Evolutionary conservation across 2,329 filamentous ascomycete species (phyloP).

Genomic region (Malbranchea cinnamomea): DNA sequence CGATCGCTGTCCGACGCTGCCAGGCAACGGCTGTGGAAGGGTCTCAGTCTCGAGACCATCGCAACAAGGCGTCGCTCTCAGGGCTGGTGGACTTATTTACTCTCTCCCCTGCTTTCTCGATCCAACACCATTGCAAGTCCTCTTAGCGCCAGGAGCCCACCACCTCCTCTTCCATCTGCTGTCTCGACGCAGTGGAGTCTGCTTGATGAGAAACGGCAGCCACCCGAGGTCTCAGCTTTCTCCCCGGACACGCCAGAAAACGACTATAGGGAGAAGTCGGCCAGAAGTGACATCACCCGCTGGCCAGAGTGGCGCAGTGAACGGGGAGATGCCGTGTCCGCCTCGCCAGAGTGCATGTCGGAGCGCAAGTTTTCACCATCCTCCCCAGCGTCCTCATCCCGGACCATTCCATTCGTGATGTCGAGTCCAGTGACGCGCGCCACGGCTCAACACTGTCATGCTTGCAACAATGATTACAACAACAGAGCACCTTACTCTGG

Average conservation of each 20-base stretch:
- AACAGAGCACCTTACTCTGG: slow-evolving; percentile 4
- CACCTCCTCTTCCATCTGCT: slow-evolving; percentile 16
- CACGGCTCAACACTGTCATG: slow-evolving; percentile 1
- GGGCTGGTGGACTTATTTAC: slow-evolving; percentile 35
- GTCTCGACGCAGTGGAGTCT: slow-evolving; percentile 7
- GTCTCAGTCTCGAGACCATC: slow-evolving; percentile 22
- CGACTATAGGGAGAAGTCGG: slow-evolving; percentile 6
- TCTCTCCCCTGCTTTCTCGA: slow-evolving; percentile 29
- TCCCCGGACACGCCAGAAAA: slow-evolving; percentile 20
- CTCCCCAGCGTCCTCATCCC: slow-evolving; percentile 10
- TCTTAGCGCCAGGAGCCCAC: slow-evolving; percentile 15
- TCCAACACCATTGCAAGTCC: slow-evolving; percentile 20
- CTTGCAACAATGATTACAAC: slow-evolving; percentile 4
- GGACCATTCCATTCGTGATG: slow-evolving; percentile 10
- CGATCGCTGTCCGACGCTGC: slow-evolving; percentile 18
- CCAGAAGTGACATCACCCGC: slow-evolving; percentile 8
- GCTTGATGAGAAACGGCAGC: slow-evolving; percentile 5
- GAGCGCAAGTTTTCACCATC: slow-evolving; percentile 6
- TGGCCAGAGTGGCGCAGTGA: slow-evolving; percentile 11
- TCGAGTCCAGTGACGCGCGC: slow-evolving; percentile 5
- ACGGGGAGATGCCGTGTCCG: slow-evolving; percentile 3
- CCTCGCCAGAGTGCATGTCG: slow-evolving; percentile 2
- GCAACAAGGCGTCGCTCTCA: slow-evolving; percentile 27
- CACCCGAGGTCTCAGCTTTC: slow-evolving; percentile 16
- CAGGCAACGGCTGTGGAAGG: slow-evolving; percentile 16